A percentile compares a stretch with the other conserved stretches of the same genome.
Conservation (phyloP, 805 yeast species). For the Cyberlindnera petersonii region DNA sequence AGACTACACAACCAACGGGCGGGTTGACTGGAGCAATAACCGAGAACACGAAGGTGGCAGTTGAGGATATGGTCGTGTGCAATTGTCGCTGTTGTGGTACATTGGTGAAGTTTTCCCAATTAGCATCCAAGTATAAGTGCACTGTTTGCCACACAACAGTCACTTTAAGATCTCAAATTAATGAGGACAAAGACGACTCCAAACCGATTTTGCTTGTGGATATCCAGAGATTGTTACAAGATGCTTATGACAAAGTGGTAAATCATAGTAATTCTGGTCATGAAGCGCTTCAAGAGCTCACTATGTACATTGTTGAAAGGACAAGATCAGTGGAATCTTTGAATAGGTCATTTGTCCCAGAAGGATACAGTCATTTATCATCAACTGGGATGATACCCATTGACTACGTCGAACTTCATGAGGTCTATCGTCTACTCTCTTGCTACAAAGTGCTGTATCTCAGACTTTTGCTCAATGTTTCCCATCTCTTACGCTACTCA, state of each 20-base stretch:
- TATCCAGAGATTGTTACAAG: slow-evolving; percentile 4
- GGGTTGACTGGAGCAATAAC: no score
- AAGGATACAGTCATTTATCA: not conserved
- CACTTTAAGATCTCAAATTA: slow-evolving; percentile 12
- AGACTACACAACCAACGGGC: not conserved
- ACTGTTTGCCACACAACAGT: slow-evolving; percentile 55
- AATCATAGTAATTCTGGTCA: slow-evolving; percentile 12
- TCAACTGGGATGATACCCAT: slow-evolving; percentile 39
- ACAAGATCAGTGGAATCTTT: slow-evolving; percentile 47
- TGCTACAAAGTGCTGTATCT: slow-evolving; percentile 50
- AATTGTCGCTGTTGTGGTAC: slow-evolving; percentile 49
- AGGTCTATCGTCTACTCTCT: slow-evolving; percentile 43
- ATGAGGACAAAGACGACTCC: no score
- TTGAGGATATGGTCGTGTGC: slow-evolving; percentile 6
- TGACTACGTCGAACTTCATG: slow-evolving; percentile 43
- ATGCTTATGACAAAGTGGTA: slow-evolving; percentile 7
- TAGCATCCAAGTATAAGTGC: slow-evolving; percentile 47
- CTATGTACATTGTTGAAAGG: slow-evolving; percentile 39
- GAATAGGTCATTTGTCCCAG: slow-evolving; percentile 51
- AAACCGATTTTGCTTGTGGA: slow-evolving; percentile 1
- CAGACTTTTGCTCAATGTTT: slow-evolving; percentile 48
- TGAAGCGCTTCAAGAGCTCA: slow-evolving; percentile 46
- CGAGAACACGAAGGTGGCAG: no score
- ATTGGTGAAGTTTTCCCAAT: slow-evolving; percentile 35
- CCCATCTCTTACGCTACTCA: slow-evolving; percentile 51